Evolutionary conservation across 1,284 basidiomycete species (phyloP), one percentile per base, ranked within the genome.

Genomic region (Microbotryum lychnidis-dioicae): DNA sequence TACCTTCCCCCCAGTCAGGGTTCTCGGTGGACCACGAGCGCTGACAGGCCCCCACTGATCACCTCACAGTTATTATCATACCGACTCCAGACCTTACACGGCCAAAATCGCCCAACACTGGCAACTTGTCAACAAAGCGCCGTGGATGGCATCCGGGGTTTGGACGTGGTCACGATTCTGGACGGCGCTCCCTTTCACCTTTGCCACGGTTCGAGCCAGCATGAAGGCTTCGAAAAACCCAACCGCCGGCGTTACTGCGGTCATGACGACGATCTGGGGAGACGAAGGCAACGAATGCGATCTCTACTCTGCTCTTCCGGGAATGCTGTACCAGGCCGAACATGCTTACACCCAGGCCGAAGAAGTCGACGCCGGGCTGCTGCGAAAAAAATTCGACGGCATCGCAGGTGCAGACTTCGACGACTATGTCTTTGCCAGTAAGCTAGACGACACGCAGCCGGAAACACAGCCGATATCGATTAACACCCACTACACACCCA

Each of bases 161-260:
- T 76, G 75, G 75, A 76, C 75, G 1, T 76, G 75, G 75, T 69
- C 69, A 33, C 60, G 61, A 12, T 76, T 76, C 61, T 76, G 75
- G 75, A 75, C 75, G 5, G 75, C 75, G 5, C 60, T 76, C 3
- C 75, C 75, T 0, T 76, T 76, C 64, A 75, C 75, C 0, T 75
- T 76, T 53, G 73, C 72, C n/a, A 76, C 75, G 1, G 69, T 74
- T 37, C 46, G 67, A 25, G 75, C 75, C 2, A 72, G 69, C 50
- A 70, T 76, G 67, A 71, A 70, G 25, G 75, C 75, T 10, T 69
- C 70, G 18, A 76, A 75, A 51, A 63, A 61, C 2, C 55, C 61
- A 4, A n/a, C 57, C 0, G 66, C 69, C 0, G 74, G 75, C 0
- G 72, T 76, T 10, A 67, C 68, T 29, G 51, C 61, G 58, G 74